A percentile compares a stretch with the other conserved stretches of the same genome.
These are phyloP conservation scores for Kentomonas sorsogonicus DNA, from an alignment of 208 protist genomes.

Conservation along the genomic window DNA sequence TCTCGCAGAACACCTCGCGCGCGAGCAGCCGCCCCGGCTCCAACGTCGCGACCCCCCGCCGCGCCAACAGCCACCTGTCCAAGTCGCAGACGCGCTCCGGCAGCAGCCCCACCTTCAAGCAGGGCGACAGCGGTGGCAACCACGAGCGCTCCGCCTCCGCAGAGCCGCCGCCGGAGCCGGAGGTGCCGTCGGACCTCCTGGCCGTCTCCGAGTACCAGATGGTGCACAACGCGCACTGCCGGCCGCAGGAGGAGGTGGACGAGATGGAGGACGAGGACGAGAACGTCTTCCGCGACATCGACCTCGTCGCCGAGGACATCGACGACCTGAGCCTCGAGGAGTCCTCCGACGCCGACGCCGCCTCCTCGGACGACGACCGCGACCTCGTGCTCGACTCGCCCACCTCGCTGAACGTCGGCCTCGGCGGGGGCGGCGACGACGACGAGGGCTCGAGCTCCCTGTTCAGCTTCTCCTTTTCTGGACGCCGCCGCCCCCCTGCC, in stretches of 20 bases:
- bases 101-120: slow-evolving; percentile 7
- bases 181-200: slow-evolving; percentile 21
- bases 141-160: slow-evolving; percentile 3
- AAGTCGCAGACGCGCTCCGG: slow-evolving; percentile 15
- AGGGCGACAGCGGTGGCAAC: neutral
- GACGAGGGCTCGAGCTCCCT: slow-evolving; percentile 6
- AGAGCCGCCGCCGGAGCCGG: slow-evolving; percentile 16
- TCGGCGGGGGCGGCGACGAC: neutral
- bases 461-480: slow-evolving; percentile 22
- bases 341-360: slow-evolving; percentile 15
- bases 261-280: slow-evolving; percentile 37
- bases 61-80: slow-evolving; percentile 12
- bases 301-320: slow-evolving; percentile 23
- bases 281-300: slow-evolving; percentile 36
- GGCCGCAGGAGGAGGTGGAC: slow-evolving; percentile 29
- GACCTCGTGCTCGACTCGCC: slow-evolving; percentile 24
- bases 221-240: no score
- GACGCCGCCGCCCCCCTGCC: neutral
- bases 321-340: slow-evolving; percentile 24
- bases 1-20: neutral
- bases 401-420: slow-evolving; percentile 7
- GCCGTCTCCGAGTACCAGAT: slow-evolving; percentile 24
- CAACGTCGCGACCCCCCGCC: slow-evolving; percentile 12
- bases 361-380: slow-evolving; percentile 14
- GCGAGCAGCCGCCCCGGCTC: slow-evolving; percentile 11